These are phyloP conservation scores for Melocanna baccifera DNA, from an alignment of 176 grass and related monocot genomes.

Conservation along the genomic window DNA sequence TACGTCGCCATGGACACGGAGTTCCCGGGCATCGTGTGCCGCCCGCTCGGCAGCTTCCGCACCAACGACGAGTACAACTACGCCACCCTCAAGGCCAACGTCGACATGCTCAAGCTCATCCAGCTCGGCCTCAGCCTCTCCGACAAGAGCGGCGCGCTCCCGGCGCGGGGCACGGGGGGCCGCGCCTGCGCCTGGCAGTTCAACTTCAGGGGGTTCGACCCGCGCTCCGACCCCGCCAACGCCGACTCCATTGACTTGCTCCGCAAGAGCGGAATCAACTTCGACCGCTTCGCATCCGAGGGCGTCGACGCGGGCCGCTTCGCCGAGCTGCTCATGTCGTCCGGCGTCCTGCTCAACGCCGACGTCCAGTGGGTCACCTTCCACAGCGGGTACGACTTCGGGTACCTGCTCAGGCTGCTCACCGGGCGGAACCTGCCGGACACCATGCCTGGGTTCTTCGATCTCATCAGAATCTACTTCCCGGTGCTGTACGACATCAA, in stretches of 20 bases:
- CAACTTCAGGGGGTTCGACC: slow-evolving; percentile 75
- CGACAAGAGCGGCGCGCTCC: slow-evolving; percentile 51
- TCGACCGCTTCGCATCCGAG: slow-evolving; percentile 42
- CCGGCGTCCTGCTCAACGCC: slow-evolving; percentile 61
- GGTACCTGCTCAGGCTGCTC: slow-evolving; percentile 71
- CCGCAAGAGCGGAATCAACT: slow-evolving; percentile 59
- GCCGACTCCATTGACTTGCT: slow-evolving; percentile 65
- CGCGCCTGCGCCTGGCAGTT: slow-evolving; percentile 75
- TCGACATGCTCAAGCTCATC: slow-evolving; percentile 81
- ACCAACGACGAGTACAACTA: slow-evolving; percentile 53
- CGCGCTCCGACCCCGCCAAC: slow-evolving; percentile 37
- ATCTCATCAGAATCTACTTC: slow-evolving; percentile 58
- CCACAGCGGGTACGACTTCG: slow-evolving; percentile 76
- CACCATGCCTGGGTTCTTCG: slow-evolving; percentile 39
- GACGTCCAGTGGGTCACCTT: slow-evolving; percentile 68
- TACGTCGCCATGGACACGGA: slow-evolving; percentile 87
- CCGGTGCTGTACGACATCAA: slow-evolving; percentile 76
- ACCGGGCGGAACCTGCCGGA: slow-evolving; percentile 50
- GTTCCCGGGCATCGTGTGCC: slow-evolving; percentile 67
- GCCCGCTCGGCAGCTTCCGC: slow-evolving; percentile 10
- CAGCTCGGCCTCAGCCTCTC: slow-evolving; percentile 79
- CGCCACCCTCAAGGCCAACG: slow-evolving; percentile 56
- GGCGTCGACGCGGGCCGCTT: slow-evolving; percentile 56
- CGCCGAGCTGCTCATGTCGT: slow-evolving; percentile 72
- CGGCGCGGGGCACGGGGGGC: slow-evolving; percentile 22